Conservation (phyloP, 345 rosid species). For the Lepidium aucheri region DNA sequence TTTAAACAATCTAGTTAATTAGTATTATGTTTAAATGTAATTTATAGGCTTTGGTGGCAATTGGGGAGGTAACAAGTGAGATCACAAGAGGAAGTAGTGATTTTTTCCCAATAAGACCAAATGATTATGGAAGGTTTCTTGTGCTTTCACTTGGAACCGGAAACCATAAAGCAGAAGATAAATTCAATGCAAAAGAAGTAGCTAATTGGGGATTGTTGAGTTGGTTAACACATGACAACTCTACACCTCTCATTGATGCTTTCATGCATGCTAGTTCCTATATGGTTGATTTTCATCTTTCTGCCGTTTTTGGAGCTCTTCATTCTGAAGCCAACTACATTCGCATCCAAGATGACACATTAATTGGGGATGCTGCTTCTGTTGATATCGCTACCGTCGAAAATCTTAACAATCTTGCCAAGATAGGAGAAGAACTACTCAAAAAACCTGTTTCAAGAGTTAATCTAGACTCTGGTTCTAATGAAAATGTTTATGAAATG, state of each 20-base stretch:
- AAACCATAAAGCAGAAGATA: constrained; percentile 22
- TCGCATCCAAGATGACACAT: constrained; percentile 39
- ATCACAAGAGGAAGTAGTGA: constrained; percentile 28
- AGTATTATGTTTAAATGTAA: neutral
- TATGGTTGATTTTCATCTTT: constrained; percentile 51
- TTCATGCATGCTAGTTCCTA: constrained; percentile 58
- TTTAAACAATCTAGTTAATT: too few species aligned
- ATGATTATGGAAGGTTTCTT: constrained; percentile 39
- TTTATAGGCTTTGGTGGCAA: constrained; percentile 39
- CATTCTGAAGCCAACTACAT: constrained; percentile 30
- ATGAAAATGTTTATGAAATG: constrained; percentile 9
- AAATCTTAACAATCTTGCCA: constrained; percentile 36
- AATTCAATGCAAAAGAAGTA: constrained; percentile 33
- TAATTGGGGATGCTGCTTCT: constrained; percentile 30
- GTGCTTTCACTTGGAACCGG: constrained; percentile 62
- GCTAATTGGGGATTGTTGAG: constrained; percentile 59
- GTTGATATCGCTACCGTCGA: constrained; percentile 46
- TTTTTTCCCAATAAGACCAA: constrained; percentile 35
- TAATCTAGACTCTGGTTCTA: constrained; percentile 36
- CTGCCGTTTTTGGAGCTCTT: constrained; percentile 39
- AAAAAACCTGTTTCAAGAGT: constrained; percentile 44
- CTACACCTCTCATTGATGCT: constrained; percentile 46
- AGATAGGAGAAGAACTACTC: constrained; percentile 38
- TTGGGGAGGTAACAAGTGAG: constrained; percentile 44
- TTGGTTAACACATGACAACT: constrained; percentile 43